Percentiles rank a stretch among this genome's conserved stretches.
Evolutionary conservation across 2,329 filamentous ascomycete genomes (phyloP).

Genomic region (Sclerotinia borealis): DNA sequence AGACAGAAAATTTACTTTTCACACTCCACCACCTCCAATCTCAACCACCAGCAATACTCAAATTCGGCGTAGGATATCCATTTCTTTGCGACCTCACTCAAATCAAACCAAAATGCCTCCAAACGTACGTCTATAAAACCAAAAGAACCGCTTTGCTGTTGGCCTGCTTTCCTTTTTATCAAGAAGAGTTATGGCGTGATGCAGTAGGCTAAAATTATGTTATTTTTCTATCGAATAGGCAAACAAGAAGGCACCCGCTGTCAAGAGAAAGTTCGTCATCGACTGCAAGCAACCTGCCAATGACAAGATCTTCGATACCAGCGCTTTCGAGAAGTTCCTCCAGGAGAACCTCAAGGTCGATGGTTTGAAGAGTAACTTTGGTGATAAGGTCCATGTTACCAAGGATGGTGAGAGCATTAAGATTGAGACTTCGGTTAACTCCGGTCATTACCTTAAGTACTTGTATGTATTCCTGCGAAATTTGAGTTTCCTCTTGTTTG

Average conservation of each 20-base stretch:
- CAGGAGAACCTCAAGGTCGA: conserved; percentile 99
- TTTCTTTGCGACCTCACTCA: conserved; percentile 64
- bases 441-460: conserved; percentile 99
- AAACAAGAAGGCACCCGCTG: conserved; percentile 30
- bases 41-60: conserved; percentile 21
- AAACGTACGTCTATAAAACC: conserved; percentile 73
- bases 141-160: conserved; percentile 78
- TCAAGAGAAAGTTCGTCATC: conserved; percentile 68
- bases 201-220: conserved; percentile 99
- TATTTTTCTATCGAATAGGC: conserved; percentile 57
- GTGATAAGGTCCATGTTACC: conserved; percentile 83
- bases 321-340: conserved; percentile 99
- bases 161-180: conserved; percentile 44
- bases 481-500: no score
- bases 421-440: conserved; percentile 95
- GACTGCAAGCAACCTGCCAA: conserved; percentile 96
- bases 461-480: conserved; percentile 55
- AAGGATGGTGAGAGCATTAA: conserved; percentile 93
- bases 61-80: conserved; percentile 40
- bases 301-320: conserved; percentile 99
- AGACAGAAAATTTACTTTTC: conserved; percentile 9
- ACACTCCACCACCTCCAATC: background rate
- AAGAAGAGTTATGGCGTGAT: conserved; percentile 48
- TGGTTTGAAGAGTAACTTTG: conserved; percentile 95
- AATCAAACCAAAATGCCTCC: conserved; percentile 66